Evolutionary conservation across 2,329 filamentous ascomycete species (phyloP), one percentile per base, ranked within the genome.

Genomic region (Penicillium olsonii): DNA sequence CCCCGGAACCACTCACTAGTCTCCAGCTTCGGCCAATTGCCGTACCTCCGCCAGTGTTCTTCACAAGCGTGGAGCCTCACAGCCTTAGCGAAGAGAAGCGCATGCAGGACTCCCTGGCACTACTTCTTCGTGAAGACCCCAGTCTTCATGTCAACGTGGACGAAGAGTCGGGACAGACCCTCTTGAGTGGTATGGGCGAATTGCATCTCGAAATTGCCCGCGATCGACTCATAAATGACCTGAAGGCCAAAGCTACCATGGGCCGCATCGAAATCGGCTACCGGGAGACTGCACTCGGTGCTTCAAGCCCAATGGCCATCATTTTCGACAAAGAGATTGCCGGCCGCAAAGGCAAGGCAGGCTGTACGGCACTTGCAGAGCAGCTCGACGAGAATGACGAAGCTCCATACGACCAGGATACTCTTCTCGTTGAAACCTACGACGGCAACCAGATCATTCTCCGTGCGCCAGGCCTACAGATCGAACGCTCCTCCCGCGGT

Each of bases 181-280:
- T 95, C 26, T 79, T 99, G 0, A 92, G 92, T 45, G 94, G 94
- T 4, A 97, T 99, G 94, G 94, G 94, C 7, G 90, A 95, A 63
- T 81, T 99, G 22, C 94, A 99, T 70, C 79, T 99, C 1, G 94
- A 99, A 62, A 94, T 99, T 41, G 92, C 92, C 0, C 79, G 90
- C 42, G 90, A 97, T 69, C 84, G 92, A 37, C 82, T 99, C 9
- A 84, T 94, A 57, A 88, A 90, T 44, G 90, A 95, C 64, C 87
- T 96, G 73, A 95, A 94, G 68, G 90, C 78, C 69, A 96, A 84
- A 80, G 91, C 78, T 54, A 85, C 75, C 15, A 96, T 96, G 77
- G 92, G 92, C 11, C 86, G 85, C 45, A 95, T 99, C 54, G 89
- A 96, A 62, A 96, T 99, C 52, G 91, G 95, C 59, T 99, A 97